Evolutionary conservation across 2,329 filamentous ascomycete genomes (phyloP).

Genomic region (Rhynchosporium secalis): DNA sequence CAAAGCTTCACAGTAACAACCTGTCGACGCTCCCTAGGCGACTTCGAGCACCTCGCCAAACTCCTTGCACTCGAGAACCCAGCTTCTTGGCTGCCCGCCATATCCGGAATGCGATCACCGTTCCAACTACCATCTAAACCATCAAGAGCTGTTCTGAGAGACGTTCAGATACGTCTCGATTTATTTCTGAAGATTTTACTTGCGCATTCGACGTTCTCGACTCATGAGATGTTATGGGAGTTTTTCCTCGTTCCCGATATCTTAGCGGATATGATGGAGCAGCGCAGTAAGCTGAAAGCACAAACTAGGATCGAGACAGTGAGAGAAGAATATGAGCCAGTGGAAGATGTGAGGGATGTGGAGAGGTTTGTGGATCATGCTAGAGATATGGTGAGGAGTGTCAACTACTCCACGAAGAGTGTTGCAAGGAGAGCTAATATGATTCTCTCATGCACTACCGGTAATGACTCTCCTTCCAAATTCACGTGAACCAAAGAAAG

Average conservation of each 20-base stretch:
- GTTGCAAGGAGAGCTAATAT: slow-evolving; percentile 78
- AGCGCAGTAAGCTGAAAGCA: slow-evolving; percentile 84
- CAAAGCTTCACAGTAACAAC: slow-evolving; percentile 92
- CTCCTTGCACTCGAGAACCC: slow-evolving; percentile 87
- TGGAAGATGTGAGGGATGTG: slow-evolving; percentile 81
- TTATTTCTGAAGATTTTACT: slow-evolving; percentile 85
- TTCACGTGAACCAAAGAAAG: background rate
- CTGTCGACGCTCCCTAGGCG: slow-evolving; percentile 79
- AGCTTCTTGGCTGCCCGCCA: slow-evolving; percentile 86
- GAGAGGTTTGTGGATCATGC: slow-evolving; percentile 92
- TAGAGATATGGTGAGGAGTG: slow-evolving; percentile 80
- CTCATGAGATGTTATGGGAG: slow-evolving; percentile 97
- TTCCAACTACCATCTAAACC: slow-evolving; percentile 94
- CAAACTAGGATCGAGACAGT: slow-evolving; percentile 81
- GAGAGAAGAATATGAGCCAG: slow-evolving; percentile 82
- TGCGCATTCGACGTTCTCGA: slow-evolving; percentile 86
- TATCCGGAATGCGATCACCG: slow-evolving; percentile 77
- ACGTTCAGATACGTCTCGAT: slow-evolving; percentile 84
- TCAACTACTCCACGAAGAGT: slow-evolving; percentile 81
- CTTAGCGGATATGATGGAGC: slow-evolving; percentile 84
- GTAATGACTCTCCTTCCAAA: slow-evolving; percentile 44
- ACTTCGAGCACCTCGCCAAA: slow-evolving; percentile 87
- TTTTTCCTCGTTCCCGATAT: slow-evolving; percentile 97
- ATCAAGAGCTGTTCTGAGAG: slow-evolving; percentile 80
- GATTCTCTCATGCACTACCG: slow-evolving; percentile 62